phyloP scores from a whole-genome alignment of 2,329 filamentous ascomycete genomes.

The Apiospora kogelbergensis region DNA sequence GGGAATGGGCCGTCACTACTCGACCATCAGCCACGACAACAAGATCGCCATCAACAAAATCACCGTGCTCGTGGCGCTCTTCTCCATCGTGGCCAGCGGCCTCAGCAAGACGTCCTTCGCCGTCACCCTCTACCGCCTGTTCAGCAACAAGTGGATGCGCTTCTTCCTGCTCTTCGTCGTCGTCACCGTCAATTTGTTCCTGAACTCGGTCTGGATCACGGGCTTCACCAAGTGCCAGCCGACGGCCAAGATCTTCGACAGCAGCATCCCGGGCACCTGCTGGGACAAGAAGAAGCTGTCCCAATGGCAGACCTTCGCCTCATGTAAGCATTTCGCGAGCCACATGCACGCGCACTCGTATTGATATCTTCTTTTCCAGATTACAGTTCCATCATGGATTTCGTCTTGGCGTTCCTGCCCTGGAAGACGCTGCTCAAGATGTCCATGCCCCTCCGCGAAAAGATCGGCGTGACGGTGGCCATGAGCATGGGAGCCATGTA shows the following conservation, averaged over 20 bases:
- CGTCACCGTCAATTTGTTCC: conserved; percentile 20
- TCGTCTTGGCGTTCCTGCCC: conserved; percentile 33
- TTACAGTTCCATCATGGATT: conserved; percentile 35
- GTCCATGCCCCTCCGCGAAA: conserved; percentile 32
- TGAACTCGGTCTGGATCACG: conserved; percentile 34
- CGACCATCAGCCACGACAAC: conserved; percentile 18
- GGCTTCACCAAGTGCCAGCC: conserved; percentile 33
- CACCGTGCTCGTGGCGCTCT: conserved; percentile 22
- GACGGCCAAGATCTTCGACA: conserved; percentile 26
- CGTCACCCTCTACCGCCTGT: conserved; percentile 22
- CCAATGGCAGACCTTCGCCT: conserved; percentile 31
- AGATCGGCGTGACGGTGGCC: conserved; percentile 34
- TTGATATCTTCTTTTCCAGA: conserved; percentile 22
- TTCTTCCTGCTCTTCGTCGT: conserved; percentile 30
- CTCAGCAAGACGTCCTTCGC: conserved; percentile 24
- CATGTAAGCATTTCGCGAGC: conserved; percentile 23
- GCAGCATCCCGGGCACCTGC: conserved; percentile 26
- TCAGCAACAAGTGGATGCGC: conserved; percentile 22
- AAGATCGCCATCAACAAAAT: no score
- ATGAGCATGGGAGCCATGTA: conserved; percentile 37
- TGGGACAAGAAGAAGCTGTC: conserved; percentile 28
- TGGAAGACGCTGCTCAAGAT: conserved; percentile 35
- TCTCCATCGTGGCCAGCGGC: conserved; percentile 21
- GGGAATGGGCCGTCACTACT: conserved; percentile 22
- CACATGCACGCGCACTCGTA: accelerated